Percentiles rank a stretch among this genome's conserved stretches.
These are phyloP conservation scores for Penicillium silybi DNA, from an alignment of 495 filamentous ascomycete genomes.

Conservation along the genomic window DNA sequence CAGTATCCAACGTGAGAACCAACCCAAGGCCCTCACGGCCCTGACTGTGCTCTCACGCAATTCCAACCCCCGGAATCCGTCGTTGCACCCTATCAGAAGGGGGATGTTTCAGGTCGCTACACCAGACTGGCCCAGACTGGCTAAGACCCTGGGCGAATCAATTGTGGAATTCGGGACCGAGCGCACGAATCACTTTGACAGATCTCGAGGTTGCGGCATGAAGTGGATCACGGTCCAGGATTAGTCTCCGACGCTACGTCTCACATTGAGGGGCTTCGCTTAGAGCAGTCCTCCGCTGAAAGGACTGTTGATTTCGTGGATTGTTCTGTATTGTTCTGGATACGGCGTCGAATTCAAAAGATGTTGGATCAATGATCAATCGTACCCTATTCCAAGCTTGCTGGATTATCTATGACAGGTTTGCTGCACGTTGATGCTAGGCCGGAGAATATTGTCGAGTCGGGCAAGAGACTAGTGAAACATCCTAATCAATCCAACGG, in stretches of 20 bases:
- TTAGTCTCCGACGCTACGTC: slow-evolving; percentile 25
- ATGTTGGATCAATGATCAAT: too few species aligned
- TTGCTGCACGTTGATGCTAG: background rate
- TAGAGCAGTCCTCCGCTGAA: background rate
- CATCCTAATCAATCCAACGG: background rate
- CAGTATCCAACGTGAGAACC: background rate
- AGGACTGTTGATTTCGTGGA: too few species aligned
- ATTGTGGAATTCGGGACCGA: slow-evolving; percentile 1
- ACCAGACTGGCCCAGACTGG: background rate
- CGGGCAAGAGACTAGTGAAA: slow-evolving; percentile 2
- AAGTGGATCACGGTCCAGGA: slow-evolving; percentile 11
- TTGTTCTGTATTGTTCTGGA: too few species aligned
- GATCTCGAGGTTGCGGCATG: slow-evolving; percentile 7
- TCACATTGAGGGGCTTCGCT: slow-evolving; percentile 12
- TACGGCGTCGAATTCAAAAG: too few species aligned
- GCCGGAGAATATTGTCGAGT: slow-evolving; percentile 1
- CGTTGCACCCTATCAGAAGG: background rate
- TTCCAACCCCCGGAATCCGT: background rate
- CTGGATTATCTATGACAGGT: too few species aligned
- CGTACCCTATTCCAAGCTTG: too few species aligned
- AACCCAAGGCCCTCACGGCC: background rate
- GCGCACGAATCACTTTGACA: slow-evolving; percentile 10
- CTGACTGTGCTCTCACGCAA: background rate
- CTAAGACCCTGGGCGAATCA: slow-evolving; percentile 12
- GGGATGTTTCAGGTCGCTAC: slow-evolving; percentile 13